Percentiles rank a stretch among this genome's conserved stretches.
Evolutionary conservation across 2,329 filamentous ascomycete genomes (phyloP).

Genomic region (Cladosporium sp.): DNA sequence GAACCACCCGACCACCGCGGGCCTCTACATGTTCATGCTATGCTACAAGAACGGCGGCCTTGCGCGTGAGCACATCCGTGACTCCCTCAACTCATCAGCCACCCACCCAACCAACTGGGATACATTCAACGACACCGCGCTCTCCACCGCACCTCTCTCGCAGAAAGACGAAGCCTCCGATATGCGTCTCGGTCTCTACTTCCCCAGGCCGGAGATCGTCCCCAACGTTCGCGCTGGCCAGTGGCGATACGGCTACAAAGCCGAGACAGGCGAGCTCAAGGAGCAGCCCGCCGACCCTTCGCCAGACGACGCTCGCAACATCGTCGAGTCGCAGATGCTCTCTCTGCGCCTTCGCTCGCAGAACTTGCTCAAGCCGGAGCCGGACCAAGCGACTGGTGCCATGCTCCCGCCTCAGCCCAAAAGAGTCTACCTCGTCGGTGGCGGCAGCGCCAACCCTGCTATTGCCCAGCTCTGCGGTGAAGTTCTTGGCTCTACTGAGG

Average conservation of each 20-base stretch:
- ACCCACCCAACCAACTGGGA: constrained; percentile 62
- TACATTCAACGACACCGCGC: constrained; percentile 73
- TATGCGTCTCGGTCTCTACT: constrained; percentile 89
- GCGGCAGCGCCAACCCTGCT: constrained; percentile 84
- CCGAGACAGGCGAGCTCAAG: constrained; percentile 50
- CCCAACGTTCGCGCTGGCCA: constrained; percentile 84
- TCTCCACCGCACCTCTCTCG: constrained; percentile 69
- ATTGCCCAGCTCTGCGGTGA: constrained; percentile 84
- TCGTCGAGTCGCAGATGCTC: constrained; percentile 93
- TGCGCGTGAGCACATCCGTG: constrained; percentile 85
- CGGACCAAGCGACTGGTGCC: constrained; percentile 47
- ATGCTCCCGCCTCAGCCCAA: constrained; percentile 78
- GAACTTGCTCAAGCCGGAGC: constrained; percentile 62
- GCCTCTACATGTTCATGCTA: constrained; percentile 99
- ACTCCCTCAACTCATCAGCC: constrained; percentile 65
- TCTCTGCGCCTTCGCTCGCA: constrained; percentile 84
- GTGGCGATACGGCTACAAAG: constrained; percentile 73
- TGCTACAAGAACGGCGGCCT: constrained; percentile 99
- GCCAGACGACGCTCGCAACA: constrained; percentile 72
- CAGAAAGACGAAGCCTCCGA: constrained; percentile 54
- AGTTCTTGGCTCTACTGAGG: constrained; percentile 84
- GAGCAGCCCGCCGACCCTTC: constrained; percentile 48
- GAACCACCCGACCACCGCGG: constrained; percentile 89
- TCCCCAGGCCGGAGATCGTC: constrained; percentile 92
- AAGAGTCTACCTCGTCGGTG: constrained; percentile 90